Base-by-base conservation (phyloP, 805 yeast species). In the Wickerhamiella parazyma region DNA sequence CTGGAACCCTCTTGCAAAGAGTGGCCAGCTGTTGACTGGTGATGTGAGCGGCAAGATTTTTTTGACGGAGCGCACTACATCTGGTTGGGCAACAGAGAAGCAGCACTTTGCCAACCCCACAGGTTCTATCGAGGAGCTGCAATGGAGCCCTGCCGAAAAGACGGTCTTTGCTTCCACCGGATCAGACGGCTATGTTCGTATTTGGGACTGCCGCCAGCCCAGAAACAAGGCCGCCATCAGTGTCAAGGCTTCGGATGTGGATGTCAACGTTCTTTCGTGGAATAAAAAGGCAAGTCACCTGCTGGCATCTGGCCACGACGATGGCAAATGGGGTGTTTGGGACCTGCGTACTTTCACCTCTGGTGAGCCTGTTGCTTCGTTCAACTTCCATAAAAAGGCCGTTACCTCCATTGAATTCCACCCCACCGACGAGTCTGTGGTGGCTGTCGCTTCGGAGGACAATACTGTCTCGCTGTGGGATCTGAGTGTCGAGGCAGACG, bases 391-490 rank as follows among this genome's bases (percentile, higher is more conserved):
- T 68, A 83, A 84, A 62, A 75, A 89, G 36, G 80, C 98, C 20
- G 73, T 91, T 55, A 91, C 98, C 1, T 80, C 95, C 5, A 85
- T 91, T 51, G 79, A 89, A 49, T 91, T 89, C 71, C 87, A 87
- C 59, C 98, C 97, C 40, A 68, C 79, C 51, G 98, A 91, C 60
- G 98, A 91, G 64, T 84, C 95, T 0, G 85, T 87, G 49, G 73
- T 91, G 44, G 97, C 97, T 1, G 96, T 89, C 14, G 86, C 93
- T 3, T 83, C 94, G 1, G 97, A 87, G 60, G 98, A 91, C 63
- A 86, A 86, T 61, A 91, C 97, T 5, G 96, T 91, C 7, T 86
- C 96, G 1, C 67, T 91, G 51, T 91, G 98, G 98, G 98, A 91
- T 67, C 71, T 91, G 60, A 89, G 96, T 10, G 98, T 91, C 12